Evolutionary conservation across 805 yeast species (phyloP).

Genomic region (Metschnikowia lachancei): DNA sequence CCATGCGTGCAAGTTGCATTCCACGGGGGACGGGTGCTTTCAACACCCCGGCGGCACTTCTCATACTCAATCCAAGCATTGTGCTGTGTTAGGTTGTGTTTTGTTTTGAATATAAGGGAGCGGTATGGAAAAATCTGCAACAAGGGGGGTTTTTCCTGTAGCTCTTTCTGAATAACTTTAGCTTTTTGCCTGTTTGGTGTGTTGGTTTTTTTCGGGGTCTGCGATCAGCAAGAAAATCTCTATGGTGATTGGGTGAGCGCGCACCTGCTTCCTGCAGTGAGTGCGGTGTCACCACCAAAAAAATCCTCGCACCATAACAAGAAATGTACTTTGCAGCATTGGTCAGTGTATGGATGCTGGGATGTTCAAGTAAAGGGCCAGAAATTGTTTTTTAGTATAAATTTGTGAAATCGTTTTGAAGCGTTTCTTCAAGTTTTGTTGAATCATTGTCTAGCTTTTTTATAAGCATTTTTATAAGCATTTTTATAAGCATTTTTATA

Average conservation of each 20-base stretch:
- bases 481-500: too few species aligned
- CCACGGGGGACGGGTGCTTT: not conserved
- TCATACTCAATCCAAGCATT: slow-evolving; percentile 31
- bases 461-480: too few species aligned
- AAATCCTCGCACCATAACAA: too few species aligned
- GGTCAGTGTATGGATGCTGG: too few species aligned
- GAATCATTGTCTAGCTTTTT: too few species aligned
- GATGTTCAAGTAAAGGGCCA: too few species aligned
- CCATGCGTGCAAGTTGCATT: slow-evolving; percentile 20
- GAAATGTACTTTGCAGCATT: too few species aligned
- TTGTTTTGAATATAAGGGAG: not conserved
- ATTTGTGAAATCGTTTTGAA: too few species aligned
- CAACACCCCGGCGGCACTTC: slow-evolving; percentile 24
- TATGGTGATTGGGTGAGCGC: slow-evolving; percentile 32
- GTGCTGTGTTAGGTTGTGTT: too few species aligned
- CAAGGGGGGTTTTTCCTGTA: not conserved
- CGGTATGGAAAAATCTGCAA: not conserved
- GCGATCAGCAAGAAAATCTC: slow-evolving; percentile 37
- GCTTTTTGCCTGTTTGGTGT: not conserved
- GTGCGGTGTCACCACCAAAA: not conserved
- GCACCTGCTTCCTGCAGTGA: too few species aligned
- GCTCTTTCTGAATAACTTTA: not conserved
- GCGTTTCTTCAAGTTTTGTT: too few species aligned
- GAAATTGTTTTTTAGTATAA: too few species aligned
- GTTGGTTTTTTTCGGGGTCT: slow-evolving; percentile 6